Percentiles rank a stretch among this genome's conserved stretches.
Evolutionary conservation across 1,139 yeast species (phyloP).

Genomic region (Ogataea hybrid): DNA sequence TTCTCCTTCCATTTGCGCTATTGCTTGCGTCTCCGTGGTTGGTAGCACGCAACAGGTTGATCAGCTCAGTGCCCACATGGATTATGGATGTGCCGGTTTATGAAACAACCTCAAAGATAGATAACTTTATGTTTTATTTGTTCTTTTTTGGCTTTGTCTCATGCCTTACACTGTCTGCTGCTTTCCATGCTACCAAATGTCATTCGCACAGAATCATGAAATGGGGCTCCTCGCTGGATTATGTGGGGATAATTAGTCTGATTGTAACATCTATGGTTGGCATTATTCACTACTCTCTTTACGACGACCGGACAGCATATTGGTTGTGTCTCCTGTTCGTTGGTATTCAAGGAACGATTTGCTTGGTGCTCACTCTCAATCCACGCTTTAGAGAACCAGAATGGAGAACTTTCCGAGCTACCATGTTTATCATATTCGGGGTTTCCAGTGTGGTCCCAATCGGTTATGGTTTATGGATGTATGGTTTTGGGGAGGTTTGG

Average conservation of each 20-base stretch:
- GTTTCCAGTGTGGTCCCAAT: conserved; percentile 77
- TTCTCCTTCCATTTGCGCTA: conserved; percentile 35
- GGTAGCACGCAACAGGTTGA: conserved; percentile 22
- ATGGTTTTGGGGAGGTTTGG: conserved; percentile 47
- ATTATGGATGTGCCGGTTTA: conserved; percentile 39
- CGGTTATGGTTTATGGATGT: conserved; percentile 43
- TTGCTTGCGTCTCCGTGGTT: conserved; percentile 24
- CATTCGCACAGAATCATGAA: conserved; percentile 64
- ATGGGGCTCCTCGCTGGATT: conserved; percentile 80
- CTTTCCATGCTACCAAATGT: conserved; percentile 73
- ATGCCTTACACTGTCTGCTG: conserved; percentile 73
- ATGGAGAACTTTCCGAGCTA: conserved; percentile 76
- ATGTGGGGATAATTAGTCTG: conserved; percentile 78
- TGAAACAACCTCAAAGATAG: conserved; percentile 44
- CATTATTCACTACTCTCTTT: conserved; percentile 63
- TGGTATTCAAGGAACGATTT: conserved; percentile 52
- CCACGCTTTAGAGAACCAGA: conserved; percentile 63
- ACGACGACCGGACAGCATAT: conserved; percentile 42
- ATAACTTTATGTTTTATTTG: conserved; percentile 40
- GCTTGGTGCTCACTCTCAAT: conserved; percentile 63
- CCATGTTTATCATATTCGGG: conserved; percentile 79
- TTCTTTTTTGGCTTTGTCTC: conserved; percentile 51
- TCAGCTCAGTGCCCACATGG: conserved; percentile 25
- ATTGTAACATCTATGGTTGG: conserved; percentile 77
- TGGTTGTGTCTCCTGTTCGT: conserved; percentile 48